phyloP scores from a whole-genome alignment of 208 protist species.

The Trichomonas tenax region DNA sequence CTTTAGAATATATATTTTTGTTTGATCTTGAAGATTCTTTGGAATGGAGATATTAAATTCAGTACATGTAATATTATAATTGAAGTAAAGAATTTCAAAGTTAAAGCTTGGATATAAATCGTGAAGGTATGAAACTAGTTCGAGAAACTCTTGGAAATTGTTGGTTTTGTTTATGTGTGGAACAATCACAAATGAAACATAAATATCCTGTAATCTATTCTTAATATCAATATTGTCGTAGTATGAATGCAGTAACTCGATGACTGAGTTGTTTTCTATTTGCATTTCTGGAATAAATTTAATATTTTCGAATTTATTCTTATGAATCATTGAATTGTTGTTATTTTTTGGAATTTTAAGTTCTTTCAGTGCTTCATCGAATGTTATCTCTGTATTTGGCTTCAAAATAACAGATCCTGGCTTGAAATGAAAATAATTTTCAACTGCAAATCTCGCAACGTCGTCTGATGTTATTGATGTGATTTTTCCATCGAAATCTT shows the following conservation, averaged over 20 bases:
- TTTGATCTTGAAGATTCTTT: background rate
- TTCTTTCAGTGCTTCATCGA: background rate
- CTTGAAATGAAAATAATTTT: background rate
- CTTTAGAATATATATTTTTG: background rate
- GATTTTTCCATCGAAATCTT: background rate
- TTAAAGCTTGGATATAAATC: background rate
- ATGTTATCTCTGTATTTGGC: background rate
- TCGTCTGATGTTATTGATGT: background rate
- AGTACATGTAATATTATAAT: background rate
- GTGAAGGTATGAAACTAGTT: background rate
- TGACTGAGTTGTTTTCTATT: background rate
- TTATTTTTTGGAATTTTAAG: background rate
- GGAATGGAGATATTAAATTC: background rate
- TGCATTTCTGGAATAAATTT: background rate
- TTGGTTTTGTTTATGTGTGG: background rate
- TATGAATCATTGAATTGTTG: background rate
- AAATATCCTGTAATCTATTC: background rate
- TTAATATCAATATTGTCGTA: background rate
- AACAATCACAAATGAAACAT: background rate
- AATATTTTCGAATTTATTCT: background rate
- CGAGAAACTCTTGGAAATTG: background rate
- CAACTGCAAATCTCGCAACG: background rate
- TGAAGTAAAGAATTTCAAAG: background rate
- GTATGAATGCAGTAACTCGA: background rate
- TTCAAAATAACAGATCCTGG: background rate